phyloP scores from a whole-genome alignment of 2,329 filamentous ascomycete genomes.

The Hysterium pulicare region DNA sequence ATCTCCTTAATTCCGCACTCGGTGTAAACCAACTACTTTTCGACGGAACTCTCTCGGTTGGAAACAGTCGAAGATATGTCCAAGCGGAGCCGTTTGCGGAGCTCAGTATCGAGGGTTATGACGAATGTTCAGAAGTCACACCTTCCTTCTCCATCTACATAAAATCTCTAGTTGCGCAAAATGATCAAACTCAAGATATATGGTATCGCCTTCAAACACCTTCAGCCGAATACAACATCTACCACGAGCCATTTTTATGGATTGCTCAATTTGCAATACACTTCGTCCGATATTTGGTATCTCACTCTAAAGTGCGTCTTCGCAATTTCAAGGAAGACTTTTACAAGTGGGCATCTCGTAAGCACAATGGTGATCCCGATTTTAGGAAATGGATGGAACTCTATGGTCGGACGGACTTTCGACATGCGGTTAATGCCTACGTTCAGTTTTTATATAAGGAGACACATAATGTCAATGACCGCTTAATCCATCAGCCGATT shows the following conservation, averaged over 20 bases:
- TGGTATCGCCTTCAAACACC: constrained; percentile 64
- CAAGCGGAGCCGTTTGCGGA: constrained; percentile 54
- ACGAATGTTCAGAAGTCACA: constrained; percentile 42
- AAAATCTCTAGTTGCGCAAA: constrained; percentile 45
- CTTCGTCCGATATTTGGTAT: constrained; percentile 62
- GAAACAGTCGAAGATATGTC: constrained; percentile 49
- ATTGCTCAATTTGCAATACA: constrained; percentile 68
- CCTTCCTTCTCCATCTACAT: constrained; percentile 62
- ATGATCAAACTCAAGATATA: constrained; percentile 42
- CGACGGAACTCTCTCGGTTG: constrained; percentile 44
- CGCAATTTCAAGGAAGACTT: constrained; percentile 59
- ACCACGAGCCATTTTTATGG: constrained; percentile 65
- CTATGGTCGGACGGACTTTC: constrained; percentile 57
- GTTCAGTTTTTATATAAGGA: constrained; percentile 65
- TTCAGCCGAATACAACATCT: constrained; percentile 58
- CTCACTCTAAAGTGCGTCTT: constrained; percentile 45
- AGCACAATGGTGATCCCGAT: constrained; percentile 40
- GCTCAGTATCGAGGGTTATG: constrained; percentile 66
- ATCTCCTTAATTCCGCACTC: constrained; percentile 16
- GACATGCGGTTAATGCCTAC: constrained; percentile 58
- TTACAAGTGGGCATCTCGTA: constrained; percentile 50
- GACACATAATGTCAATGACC: constrained; percentile 46
- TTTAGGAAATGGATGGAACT: constrained; percentile 57
- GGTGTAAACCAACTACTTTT: constrained; percentile 16
- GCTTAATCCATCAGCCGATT: constrained; percentile 41